phyloP scores from a whole-genome alignment of 2,329 filamentous ascomycete species.

The Cordyceps cateniannulata region DNA sequence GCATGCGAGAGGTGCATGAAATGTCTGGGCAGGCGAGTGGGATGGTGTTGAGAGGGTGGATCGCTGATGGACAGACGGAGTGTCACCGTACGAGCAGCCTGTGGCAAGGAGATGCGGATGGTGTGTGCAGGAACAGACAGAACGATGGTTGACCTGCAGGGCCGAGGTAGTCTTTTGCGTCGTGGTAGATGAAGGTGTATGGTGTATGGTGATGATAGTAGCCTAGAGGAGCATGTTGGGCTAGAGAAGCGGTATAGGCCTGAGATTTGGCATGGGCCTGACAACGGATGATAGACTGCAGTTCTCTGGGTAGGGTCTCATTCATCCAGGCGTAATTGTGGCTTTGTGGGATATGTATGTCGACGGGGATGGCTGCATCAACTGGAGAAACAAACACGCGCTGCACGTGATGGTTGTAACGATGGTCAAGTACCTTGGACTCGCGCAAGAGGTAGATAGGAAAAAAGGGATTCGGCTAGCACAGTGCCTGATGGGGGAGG shows the following conservation, averaged over 20 bases:
- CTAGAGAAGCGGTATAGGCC: not conserved
- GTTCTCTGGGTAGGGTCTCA: not conserved
- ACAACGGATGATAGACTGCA: not conserved
- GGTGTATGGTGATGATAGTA: no score
- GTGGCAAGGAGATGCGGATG: not conserved
- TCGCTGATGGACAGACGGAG: not conserved
- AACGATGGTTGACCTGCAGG: not conserved
- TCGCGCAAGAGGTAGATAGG: not conserved
- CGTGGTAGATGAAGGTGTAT: no score
- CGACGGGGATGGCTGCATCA: not conserved
- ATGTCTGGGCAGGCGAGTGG: slow-evolving; percentile 6
- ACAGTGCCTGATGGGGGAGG: not conserved
- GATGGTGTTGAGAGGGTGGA: slow-evolving; percentile 8
- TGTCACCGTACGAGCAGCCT: slow-evolving; percentile 1
- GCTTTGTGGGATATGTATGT: slow-evolving; percentile 5
- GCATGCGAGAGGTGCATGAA: slow-evolving; percentile 12
- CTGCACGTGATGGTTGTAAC: not conserved
- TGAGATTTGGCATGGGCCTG: not conserved
- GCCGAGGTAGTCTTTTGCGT: no score
- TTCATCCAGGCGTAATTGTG: not conserved
- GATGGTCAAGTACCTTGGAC: not conserved
- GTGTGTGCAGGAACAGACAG: not conserved
- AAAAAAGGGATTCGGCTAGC: not conserved
- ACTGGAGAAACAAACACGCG: slow-evolving; percentile 1
- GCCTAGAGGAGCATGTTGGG: not conserved